Evolutionary conservation across 1,284 basidiomycete genomes (phyloP).

Genomic region (Apiotrichum veenhuisii): DNA sequence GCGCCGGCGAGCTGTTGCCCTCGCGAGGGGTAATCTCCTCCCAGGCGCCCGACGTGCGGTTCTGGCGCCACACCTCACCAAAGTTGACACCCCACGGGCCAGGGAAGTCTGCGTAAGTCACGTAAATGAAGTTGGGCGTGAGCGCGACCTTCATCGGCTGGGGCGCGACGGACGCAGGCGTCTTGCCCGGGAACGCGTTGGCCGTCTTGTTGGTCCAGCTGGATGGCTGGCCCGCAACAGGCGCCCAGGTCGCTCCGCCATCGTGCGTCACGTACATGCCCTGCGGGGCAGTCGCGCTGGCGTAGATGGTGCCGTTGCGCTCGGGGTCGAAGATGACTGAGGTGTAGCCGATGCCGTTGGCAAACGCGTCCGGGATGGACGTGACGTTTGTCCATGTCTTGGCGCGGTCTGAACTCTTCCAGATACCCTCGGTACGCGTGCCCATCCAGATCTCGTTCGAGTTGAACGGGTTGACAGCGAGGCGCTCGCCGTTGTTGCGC

Average conservation of each 20-base stretch:
- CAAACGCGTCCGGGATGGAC: not conserved
- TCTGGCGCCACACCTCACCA: slow-evolving; percentile 1
- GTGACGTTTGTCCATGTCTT: not conserved
- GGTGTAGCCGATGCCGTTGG: not conserved
- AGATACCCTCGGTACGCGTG: not conserved
- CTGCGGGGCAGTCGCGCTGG: not conserved
- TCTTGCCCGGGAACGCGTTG: not conserved
- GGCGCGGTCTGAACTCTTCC: not conserved
- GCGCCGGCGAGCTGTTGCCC: not conserved
- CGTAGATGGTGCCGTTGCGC: not conserved
- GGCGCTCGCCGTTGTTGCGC: slow-evolving; percentile 3
- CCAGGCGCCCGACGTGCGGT: not conserved
- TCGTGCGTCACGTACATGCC: not conserved
- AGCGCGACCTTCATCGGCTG: slow-evolving; percentile 2
- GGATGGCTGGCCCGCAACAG: not conserved
- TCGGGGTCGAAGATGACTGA: not conserved
- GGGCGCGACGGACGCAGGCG: not conserved
- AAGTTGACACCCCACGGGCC: not conserved
- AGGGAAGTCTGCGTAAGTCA: not conserved
- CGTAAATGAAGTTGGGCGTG: not conserved
- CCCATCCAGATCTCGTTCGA: not conserved
- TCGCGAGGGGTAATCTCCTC: not conserved
- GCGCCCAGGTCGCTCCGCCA: not conserved
- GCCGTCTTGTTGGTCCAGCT: not conserved
- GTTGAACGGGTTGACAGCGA: slow-evolving; percentile 1